Percentiles rank a stretch among this genome's conserved stretches.
Evolutionary conservation across 768 basidiomycete species (phyloP).

Genomic region (Boletus fagicola): DNA sequence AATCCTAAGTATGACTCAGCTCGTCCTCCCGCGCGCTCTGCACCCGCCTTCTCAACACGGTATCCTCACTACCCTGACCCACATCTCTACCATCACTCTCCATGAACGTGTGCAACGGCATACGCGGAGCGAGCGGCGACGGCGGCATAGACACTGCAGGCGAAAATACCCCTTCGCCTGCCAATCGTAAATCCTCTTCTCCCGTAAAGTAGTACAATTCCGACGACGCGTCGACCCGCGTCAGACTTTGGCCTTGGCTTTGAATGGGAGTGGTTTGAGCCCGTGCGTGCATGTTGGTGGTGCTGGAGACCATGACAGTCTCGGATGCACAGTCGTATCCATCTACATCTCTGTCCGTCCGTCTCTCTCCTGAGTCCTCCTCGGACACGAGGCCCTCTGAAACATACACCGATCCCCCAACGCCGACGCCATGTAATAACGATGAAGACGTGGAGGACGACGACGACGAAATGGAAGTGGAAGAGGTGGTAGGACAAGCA

Average conservation of each 20-base stretch:
- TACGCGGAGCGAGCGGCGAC: constrained; percentile 56
- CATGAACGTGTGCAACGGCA: constrained; percentile 18
- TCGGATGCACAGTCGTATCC: background rate
- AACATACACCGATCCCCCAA: background rate
- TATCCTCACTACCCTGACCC: constrained; percentile 9
- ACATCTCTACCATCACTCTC: constrained; percentile 11
- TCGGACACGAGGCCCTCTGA: constrained; percentile 18
- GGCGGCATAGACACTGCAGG: constrained; percentile 65
- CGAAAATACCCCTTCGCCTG: constrained; percentile 73
- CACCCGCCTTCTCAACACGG: constrained; percentile 22
- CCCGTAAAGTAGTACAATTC: constrained; percentile 54
- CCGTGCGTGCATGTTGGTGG: background rate
- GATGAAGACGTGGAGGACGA: background rate
- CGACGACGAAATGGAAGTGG: background rate
- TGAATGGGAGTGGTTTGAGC: background rate
- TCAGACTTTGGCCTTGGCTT: background rate
- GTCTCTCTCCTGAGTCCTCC: constrained; percentile 3
- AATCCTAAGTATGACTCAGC: constrained; percentile 8
- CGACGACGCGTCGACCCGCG: constrained; percentile 22
- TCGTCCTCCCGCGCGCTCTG: constrained; percentile 6
- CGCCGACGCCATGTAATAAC: background rate
- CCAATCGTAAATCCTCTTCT: constrained; percentile 50
- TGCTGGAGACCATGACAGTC: background rate
- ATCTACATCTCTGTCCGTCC: background rate
- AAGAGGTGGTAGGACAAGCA: background rate